Conservation (phyloP, 1,139 yeast genomes). For the Sugiyamaella xylanicola region DNA sequence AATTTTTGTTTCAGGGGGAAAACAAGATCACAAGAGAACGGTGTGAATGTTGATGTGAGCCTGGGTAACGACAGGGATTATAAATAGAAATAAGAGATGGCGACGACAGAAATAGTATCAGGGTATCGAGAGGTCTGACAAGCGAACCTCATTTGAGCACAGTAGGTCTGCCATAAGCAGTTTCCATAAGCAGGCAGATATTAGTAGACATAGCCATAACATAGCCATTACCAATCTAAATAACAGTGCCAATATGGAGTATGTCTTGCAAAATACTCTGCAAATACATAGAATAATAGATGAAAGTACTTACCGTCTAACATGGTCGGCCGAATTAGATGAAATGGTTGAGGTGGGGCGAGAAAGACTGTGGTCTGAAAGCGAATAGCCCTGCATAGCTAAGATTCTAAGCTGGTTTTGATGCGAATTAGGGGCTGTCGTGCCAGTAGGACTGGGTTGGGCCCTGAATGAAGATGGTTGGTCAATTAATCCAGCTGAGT, state of each 20-base stretch:
- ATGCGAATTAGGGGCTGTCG: background rate
- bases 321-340: constrained; percentile 7
- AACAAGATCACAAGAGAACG: background rate
- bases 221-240: too few species aligned
- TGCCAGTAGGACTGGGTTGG: background rate
- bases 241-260: too few species aligned
- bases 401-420: constrained; percentile 19
- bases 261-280: too few species aligned
- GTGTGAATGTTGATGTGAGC: background rate
- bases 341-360: constrained; percentile 11
- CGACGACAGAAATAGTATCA: too few species aligned
- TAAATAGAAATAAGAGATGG: too few species aligned
- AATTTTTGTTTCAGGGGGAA: constrained; percentile 10
- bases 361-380: constrained; percentile 18
- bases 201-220: too few species aligned
- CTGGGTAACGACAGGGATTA: too few species aligned
- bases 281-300: too few species aligned
- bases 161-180: too few species aligned
- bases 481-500: constrained; percentile 10
- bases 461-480: background rate
- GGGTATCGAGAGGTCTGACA: too few species aligned
- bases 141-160: too few species aligned
- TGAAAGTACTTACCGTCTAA: constrained; percentile 11
- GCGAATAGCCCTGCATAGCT: constrained; percentile 20
- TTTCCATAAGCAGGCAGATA: too few species aligned